Evolutionary conservation across 2,329 filamentous ascomycete species (phyloP), one percentile per base, ranked within the genome.

Genomic region (Basipetospora sp.): DNA sequence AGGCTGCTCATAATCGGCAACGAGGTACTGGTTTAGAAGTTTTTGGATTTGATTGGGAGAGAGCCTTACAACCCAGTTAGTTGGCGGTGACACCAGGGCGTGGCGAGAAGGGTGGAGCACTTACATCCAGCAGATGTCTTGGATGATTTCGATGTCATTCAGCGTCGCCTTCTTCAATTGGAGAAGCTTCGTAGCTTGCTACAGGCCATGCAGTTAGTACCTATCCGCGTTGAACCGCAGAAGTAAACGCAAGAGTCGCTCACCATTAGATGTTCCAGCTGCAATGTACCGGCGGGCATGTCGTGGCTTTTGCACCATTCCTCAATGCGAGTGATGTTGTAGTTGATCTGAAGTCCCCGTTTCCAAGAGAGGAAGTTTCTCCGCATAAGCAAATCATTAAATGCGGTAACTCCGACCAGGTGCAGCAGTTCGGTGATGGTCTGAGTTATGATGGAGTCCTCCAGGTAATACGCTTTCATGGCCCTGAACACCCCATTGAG

Each of bases 221-320:
- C n/a, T n/a, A n/a, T n/a, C n/a, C n/a, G n/a, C n/a, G n/a, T n/a
- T n/a, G 16, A 13, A 19, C 14, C 14, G 14, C 14, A 19, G 16
- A 20, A 10, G 31, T 33, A n/a, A n/a, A 25, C 22, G 42, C 47
- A 6, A 25, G 22, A 25, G 22, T 13, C 31, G 22, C 27, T 59
- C 62, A 85, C 81, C 90, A 98, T 98, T 49, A 98, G 64, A 66
- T 98, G 90, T 67, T 98, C 90, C 40, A 98, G 72, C 63, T 96
- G 88, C 38, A 98, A 71, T 20, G 88, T 98, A 39, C 90, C 90
- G 60, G 98, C 88, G 1, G 90, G 90, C 88, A 98, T 96, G 50
- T 96, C 90, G 57, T 98, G 92, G 53, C 87, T 94, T 75, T 98
- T 98, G 65, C 90, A 98, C 90, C 90, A 98, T 62, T 98, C 90